These are phyloP conservation scores for Cardiosporidium cionae DNA, from an alignment of 169 alveolate species.

Conservation along the genomic window DNA sequence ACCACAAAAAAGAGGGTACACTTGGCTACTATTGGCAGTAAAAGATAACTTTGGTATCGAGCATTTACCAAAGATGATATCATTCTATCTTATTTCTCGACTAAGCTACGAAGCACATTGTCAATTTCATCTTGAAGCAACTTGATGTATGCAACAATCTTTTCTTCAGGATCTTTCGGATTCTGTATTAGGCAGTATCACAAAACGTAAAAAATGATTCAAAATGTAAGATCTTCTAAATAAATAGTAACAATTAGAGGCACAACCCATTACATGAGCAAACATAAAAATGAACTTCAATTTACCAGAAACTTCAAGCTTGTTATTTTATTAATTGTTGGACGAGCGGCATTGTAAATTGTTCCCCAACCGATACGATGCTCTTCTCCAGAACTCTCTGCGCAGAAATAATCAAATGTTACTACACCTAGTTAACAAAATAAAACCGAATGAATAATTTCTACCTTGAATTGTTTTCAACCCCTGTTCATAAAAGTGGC, in stretches of 20 bases:
- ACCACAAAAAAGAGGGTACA: too few species aligned
- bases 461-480: conserved; percentile 69
- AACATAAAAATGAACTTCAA: too few species aligned
- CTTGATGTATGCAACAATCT: conserved; percentile 49
- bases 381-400: conserved; percentile 71
- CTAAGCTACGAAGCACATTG: conserved; percentile 4
- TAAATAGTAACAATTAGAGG: too few species aligned
- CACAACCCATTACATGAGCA: too few species aligned
- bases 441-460: conserved; percentile 14
- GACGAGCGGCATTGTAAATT: conserved; percentile 76
- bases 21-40: too few species aligned
- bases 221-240: too few species aligned
- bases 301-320: conserved; percentile 79
- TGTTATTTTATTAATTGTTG: conserved; percentile 75
- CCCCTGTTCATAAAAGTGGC: conserved; percentile 83
- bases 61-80: too few species aligned
- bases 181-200: too few species aligned
- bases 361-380: conserved; percentile 85
- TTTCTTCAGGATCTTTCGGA: conserved; percentile 65
- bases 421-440: conserved; percentile 11
- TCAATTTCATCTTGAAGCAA: conserved; percentile 20
- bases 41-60: too few species aligned
- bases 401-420: conserved; percentile 2
- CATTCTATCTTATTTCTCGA: conserved; percentile 28
- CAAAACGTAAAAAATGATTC: too few species aligned